Base-by-base conservation (phyloP, 129 eudicot genomes). In the Logfia minima region DNA sequence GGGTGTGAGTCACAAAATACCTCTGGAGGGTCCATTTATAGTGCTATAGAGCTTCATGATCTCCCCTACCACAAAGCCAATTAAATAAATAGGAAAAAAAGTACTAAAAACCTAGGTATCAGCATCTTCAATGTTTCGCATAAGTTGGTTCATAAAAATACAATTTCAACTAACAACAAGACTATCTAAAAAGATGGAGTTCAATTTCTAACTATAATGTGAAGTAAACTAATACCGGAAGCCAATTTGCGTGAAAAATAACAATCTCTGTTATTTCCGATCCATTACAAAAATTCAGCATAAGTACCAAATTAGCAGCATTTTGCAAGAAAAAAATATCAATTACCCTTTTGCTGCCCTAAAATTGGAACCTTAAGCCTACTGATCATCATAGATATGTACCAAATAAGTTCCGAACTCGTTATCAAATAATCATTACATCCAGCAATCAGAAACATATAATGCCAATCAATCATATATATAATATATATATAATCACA, bases 291-390 rank as follows among this genome's bases (percentile, higher is more conserved):
- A 9, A 41, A 41, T 41, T 10, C 48, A 41, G 10, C 48, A 9
- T 9, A 8, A 41, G 48, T 9, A 2, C 14, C 48, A 41, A 7
- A 39, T 39, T 1, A 39, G 11, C 45, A 1, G 45, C 11, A 39
- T 39, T 39, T 39, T 39, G 45, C 45, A 2, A 39, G 45, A 2
- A 39, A 39, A 8, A 39, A 8, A 8, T 8, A 8, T 34, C 8
- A 34, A 34, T 39, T 41, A 41, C 0, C 14, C 2, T 9, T 10
- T 41, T 9, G 4, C 2, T 41, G 48, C 48, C 48, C 48, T 41
- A 41, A 41, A 9, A 9, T 41, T 8, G 2, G 55, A 78, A 70
- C 68, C 70, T 63, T 18, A 23, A 61, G 48, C 62, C 77, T 70
- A 70, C 11, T 43, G 53, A 70, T 41, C 71, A 48, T 41, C 48